Base-by-base conservation (phyloP, 805 yeast species). In the Starmerella vitae region DNA sequence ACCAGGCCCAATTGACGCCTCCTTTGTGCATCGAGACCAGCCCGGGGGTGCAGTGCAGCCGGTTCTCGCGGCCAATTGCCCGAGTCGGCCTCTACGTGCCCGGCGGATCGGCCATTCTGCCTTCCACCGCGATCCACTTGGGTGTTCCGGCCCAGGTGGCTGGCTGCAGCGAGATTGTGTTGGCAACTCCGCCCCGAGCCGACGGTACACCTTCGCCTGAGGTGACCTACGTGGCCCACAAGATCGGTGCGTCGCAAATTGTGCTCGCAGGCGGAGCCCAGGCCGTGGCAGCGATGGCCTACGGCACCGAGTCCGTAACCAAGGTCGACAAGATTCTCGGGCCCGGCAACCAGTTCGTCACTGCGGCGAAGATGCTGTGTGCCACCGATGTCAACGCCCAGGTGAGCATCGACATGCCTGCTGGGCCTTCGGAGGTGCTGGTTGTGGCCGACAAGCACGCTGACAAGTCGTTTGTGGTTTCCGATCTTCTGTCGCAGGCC, bases 121-220 rank as follows among this genome's bases (percentile, higher is more conserved):
- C 99, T 30, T 88, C 97, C 15, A 91, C 99, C 12, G 93, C 97
- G 4, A 71, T 91, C 62, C 91, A 91, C 96, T 71, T 91, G 52
- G 97, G 98, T 54, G 95, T 91, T 37, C 99, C 99, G 18, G 98
- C 98, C 15, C 74, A 76, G 59, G 99, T 86, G 45, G 99, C 99
- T 20, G 95, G 95, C 5, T 91, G 97, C 66, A 73, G 76, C 54
- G 88, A 85, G 56, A 88, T 91, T 49, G 66, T 86, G 13, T 62
- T 91, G 59, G 97, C 99, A 1, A 79, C 96, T 20, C 99, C 99
- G 21, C 98, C 97, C 43, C 75, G 94, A 48, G 69, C 75, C 39
- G 93, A 91, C 47, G 99, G 99, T 33, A 80, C 74, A 39, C 70
- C 91, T 47, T 83, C 95, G 5, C 97, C 98, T 3, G 99, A 91